Conservation (phyloP, 441 rosid species). For the Populus tomentosa region DNA sequence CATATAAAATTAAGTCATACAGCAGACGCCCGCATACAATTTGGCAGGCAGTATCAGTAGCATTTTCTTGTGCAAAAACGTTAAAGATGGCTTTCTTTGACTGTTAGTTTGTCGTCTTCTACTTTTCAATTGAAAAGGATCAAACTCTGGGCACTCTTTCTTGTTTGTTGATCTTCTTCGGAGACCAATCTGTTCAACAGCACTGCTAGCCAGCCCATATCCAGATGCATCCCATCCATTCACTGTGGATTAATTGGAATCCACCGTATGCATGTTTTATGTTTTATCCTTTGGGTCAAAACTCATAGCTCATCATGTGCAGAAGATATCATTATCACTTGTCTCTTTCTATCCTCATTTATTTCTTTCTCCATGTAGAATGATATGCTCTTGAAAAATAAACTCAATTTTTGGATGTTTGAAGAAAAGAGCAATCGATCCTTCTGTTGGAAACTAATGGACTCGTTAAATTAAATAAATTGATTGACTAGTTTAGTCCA, state of each 20-base stretch:
- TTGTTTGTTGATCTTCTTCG: neutral
- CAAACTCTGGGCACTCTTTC: neutral
- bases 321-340: too few relatives aligned
- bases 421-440: too few relatives aligned
- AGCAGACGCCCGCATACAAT: neutral
- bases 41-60: neutral
- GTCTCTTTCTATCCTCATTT: too few relatives aligned
- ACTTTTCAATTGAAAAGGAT: neutral
- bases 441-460: too few relatives aligned
- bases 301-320: too few relatives aligned
- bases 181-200: neutral
- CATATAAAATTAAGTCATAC: neutral
- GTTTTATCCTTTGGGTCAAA: neutral
- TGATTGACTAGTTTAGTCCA: too few relatives aligned
- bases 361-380: too few relatives aligned
- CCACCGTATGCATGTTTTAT: neutral
- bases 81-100: conserved; percentile 26
- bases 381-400: too few relatives aligned
- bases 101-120: conserved; percentile 29
- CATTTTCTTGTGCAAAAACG: neutral
- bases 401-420: too few relatives aligned
- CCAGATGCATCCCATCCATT: neutral
- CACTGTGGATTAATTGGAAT: neutral
- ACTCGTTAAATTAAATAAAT: too few relatives aligned
- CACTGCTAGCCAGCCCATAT: neutral